These are phyloP conservation scores for Physocladia obscura DNA, from an alignment of 192 early-diverging fungal species.

Conservation along the genomic window DNA sequence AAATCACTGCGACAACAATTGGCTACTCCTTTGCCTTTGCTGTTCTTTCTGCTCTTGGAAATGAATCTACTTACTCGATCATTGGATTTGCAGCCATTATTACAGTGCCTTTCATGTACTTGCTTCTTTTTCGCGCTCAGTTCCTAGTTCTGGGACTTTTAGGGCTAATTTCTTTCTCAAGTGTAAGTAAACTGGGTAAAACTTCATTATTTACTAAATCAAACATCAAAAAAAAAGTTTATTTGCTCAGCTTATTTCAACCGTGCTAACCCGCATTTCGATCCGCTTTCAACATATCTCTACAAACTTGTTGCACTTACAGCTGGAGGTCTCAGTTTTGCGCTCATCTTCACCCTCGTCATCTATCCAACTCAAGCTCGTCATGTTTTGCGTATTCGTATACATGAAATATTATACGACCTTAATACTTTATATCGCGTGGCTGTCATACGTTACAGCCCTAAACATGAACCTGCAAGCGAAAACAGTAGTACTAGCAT, in stretches of 20 bases:
- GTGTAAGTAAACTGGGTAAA: no score
- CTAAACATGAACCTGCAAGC: constrained; percentile 2
- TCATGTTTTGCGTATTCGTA: background rate
- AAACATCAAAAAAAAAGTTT: no score
- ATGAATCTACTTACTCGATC: background rate
- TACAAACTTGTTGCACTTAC: constrained; percentile 10
- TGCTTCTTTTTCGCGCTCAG: background rate
- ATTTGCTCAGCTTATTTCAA: background rate
- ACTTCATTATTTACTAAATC: no score
- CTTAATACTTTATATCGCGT: constrained; percentile 23
- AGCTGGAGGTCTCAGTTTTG: background rate
- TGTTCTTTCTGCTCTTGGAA: constrained; percentile 9
- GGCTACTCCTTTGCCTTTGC: constrained; percentile 4
- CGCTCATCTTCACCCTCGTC: constrained; percentile 31
- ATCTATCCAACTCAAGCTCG: constrained; percentile 30
- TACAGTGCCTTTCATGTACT: constrained; percentile 1
- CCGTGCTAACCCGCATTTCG: constrained; percentile 17
- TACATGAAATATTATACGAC: constrained; percentile 1
- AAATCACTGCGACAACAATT: constrained; percentile 16
- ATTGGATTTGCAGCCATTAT: constrained; percentile 13
- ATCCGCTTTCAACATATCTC: background rate
- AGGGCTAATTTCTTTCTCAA: constrained; percentile 15
- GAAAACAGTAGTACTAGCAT: background rate
- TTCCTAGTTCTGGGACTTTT: constrained; percentile 26
- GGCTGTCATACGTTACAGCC: background rate